These are phyloP conservation scores for Phytophthora megakarya DNA, from an alignment of 352 stramenopile genomes.

Conservation along the genomic window DNA sequence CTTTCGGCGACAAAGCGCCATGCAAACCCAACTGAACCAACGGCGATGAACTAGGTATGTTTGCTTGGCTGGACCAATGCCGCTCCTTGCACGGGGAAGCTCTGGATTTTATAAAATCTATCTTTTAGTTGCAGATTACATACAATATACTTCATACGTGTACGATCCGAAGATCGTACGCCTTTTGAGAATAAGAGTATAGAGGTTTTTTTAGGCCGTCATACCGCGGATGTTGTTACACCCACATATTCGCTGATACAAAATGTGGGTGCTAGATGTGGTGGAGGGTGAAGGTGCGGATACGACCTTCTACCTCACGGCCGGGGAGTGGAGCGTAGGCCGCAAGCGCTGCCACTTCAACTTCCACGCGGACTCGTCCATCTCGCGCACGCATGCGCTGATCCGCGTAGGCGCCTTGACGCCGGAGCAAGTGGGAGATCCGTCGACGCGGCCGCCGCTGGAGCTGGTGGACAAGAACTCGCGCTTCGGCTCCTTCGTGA, in stretches of 20 bases:
- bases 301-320: constrained; percentile 80
- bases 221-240: no score
- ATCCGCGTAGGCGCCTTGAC: constrained; percentile 74
- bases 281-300: constrained; percentile 46
- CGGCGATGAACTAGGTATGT: no score
- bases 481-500: constrained; percentile 89
- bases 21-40: no score
- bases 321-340: constrained; percentile 84
- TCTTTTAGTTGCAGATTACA: no score
- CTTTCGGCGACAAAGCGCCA: constrained; percentile 3
- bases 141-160: no score
- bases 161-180: no score
- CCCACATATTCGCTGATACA: background rate
- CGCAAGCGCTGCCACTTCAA: constrained; percentile 87
- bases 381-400: constrained; percentile 80
- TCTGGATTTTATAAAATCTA: no score
- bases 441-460: constrained; percentile 61
- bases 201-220: no score
- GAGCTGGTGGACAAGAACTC: constrained; percentile 81
- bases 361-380: constrained; percentile 81
- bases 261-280: constrained; percentile 86
- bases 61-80: no score
- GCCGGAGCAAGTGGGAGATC: constrained; percentile 60
- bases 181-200: no score
- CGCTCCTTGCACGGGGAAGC: no score